These are phyloP conservation scores for Globisporangium ultimum DNA, from an alignment of 352 stramenopile species.

Conservation along the genomic window DNA sequence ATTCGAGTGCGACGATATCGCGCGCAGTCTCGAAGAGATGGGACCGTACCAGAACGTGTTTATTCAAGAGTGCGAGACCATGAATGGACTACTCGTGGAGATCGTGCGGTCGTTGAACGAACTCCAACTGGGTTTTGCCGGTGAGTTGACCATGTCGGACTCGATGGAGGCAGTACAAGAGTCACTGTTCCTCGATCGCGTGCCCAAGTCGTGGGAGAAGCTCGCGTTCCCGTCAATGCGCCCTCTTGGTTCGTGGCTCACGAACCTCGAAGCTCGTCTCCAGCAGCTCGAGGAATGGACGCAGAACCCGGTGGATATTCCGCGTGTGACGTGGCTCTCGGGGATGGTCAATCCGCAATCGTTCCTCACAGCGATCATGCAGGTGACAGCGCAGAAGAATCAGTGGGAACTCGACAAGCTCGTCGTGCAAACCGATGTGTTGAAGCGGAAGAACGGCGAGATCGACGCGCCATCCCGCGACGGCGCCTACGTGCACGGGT, in stretches of 20 bases:
- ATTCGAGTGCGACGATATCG: conserved; percentile 97
- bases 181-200: conserved; percentile 91
- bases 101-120: conserved; percentile 96
- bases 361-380: conserved; percentile 97
- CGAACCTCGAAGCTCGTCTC: conserved; percentile 90
- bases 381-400: conserved; percentile 97
- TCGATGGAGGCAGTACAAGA: conserved; percentile 95
- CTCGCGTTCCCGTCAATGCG: conserved; percentile 92
- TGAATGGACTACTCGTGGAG: conserved; percentile 94
- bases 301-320: conserved; percentile 95
- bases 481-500: conserved; percentile 94
- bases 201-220: conserved; percentile 94
- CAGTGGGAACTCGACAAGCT: conserved; percentile 96
- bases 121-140: conserved; percentile 95
- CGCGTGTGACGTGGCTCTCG: conserved; percentile 94
- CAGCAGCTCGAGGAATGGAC: conserved; percentile 96
- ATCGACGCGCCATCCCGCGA: conserved; percentile 87
- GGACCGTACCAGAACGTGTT: conserved; percentile 97
- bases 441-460: conserved; percentile 92
- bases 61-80: conserved; percentile 97
- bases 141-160: conserved; percentile 97
- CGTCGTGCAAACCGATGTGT: conserved; percentile 96
- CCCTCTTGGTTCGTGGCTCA: conserved; percentile 91
- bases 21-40: conserved; percentile 91
- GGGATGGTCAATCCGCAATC: conserved; percentile 96